Conservation (phyloP, 176 grass and related monocot species). For the Tillandsia leiboldiana region DNA sequence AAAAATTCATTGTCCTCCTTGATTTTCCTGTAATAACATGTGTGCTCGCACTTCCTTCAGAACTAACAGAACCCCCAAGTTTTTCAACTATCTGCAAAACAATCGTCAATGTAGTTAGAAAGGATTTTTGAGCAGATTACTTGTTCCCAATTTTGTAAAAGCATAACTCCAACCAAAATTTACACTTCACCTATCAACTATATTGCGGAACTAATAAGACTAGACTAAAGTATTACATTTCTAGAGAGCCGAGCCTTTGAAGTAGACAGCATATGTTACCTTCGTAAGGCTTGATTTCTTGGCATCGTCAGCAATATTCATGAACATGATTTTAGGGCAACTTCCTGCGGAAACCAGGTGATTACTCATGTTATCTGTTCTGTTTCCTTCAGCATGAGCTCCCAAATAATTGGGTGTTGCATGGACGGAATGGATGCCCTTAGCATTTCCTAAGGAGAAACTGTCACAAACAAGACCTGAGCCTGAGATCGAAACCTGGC, state of each 20-base stretch:
- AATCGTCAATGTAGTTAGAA: not conserved
- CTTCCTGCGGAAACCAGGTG: constrained; percentile 13
- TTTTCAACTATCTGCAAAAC: constrained; percentile 46
- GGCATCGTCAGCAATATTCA: constrained; percentile 75
- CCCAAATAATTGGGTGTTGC: constrained; percentile 10
- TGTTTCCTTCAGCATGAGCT: constrained; percentile 20
- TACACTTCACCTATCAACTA: not conserved
- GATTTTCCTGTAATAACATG: constrained; percentile 79
- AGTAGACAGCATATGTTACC: constrained; percentile 28
- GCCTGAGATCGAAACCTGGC: constrained; percentile 22
- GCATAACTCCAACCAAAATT: too few relatives aligned
- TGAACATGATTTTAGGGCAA: constrained; percentile 60
- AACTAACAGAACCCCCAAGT: constrained; percentile 55
- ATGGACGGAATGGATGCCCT: not conserved
- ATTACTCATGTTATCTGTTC: constrained; percentile 18
- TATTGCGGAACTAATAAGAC: not conserved
- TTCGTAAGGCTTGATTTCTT: constrained; percentile 66
- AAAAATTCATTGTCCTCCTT: constrained; percentile 76
- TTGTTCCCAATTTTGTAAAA: not conserved
- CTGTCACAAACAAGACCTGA: constrained; percentile 19
- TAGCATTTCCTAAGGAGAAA: constrained; percentile 2
- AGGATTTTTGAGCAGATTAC: not conserved
- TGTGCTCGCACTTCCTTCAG: constrained; percentile 51
- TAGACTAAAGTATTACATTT: not conserved
- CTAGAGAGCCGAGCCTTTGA: not conserved